These are phyloP conservation scores for Saturnispora halmiae DNA, from an alignment of 805 yeast species.

Conservation along the genomic window DNA sequence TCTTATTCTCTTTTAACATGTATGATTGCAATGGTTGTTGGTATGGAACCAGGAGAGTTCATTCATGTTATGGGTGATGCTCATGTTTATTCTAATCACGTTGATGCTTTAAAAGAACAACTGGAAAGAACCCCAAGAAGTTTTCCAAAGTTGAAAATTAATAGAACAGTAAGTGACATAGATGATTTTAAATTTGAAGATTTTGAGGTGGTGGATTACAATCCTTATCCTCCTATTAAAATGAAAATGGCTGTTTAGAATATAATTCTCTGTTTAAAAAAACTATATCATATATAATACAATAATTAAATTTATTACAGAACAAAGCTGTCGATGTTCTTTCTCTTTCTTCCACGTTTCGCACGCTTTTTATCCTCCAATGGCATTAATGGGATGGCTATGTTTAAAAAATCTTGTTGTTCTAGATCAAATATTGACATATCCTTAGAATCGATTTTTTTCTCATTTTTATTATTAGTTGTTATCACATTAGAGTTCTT, in stretches of 20 bases:
- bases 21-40: constrained; percentile 95
- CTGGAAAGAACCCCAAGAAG: constrained; percentile 60
- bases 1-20: constrained; percentile 86
- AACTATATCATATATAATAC: neutral
- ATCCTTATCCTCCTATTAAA: constrained; percentile 74
- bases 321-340: constrained; percentile 5
- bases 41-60: constrained; percentile 91
- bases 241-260: constrained; percentile 96
- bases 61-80: constrained; percentile 96
- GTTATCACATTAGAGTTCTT: constrained; percentile 1
- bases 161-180: constrained; percentile 56
- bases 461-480: neutral
- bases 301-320: neutral
- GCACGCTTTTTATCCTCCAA: neutral
- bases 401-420: constrained; percentile 3
- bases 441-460: neutral
- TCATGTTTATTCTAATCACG: constrained; percentile 88
- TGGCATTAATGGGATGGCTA: neutral
- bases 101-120: constrained; percentile 83
- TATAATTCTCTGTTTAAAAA: too few relatives aligned
- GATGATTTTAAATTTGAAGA: constrained; percentile 89
- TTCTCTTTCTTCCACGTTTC: constrained; percentile 2
- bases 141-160: constrained; percentile 74
- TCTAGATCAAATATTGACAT: constrained; percentile 9
- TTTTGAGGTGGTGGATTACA: constrained; percentile 69